phyloP scores from a whole-genome alignment of 768 basidiomycete species.

The Mycena indigotica region DNA sequence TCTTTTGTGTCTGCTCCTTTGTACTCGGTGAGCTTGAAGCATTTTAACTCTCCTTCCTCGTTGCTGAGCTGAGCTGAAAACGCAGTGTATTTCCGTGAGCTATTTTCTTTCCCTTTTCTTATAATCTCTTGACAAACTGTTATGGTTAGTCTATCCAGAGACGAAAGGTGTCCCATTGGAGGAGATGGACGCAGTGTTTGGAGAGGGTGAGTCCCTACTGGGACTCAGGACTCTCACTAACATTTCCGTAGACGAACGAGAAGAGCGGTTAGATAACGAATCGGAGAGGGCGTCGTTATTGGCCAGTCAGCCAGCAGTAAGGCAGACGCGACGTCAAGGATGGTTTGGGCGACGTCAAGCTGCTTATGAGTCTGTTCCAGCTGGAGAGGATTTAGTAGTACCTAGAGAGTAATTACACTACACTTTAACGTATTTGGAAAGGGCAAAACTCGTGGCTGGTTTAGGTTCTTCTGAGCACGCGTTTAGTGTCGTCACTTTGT shows the following conservation, averaged over 20 bases:
- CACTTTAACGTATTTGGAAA: neutral
- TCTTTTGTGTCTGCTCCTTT: constrained; percentile 87
- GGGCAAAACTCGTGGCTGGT: neutral
- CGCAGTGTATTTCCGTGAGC: constrained; percentile 76
- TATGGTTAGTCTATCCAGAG: constrained; percentile 74
- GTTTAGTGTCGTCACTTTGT: too few species aligned
- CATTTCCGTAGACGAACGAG: constrained; percentile 37
- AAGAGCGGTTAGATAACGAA: constrained; percentile 68
- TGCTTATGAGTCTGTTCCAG: constrained; percentile 51
- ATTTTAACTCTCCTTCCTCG: neutral
- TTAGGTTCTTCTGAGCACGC: too few species aligned
- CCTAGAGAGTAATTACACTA: neutral
- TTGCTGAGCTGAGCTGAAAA: constrained; percentile 13
- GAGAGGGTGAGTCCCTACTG: constrained; percentile 62
- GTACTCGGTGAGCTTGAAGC: constrained; percentile 57
- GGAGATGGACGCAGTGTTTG: constrained; percentile 90
- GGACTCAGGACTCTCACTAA: constrained; percentile 4
- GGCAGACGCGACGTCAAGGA: constrained; percentile 34
- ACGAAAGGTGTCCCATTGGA: constrained; percentile 86
- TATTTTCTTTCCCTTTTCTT: neutral
- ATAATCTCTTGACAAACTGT: constrained; percentile 6
- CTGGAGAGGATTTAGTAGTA: constrained; percentile 33
- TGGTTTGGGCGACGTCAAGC: constrained; percentile 55
- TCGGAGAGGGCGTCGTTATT: constrained; percentile 61
- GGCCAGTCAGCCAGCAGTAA: constrained; percentile 38